Conservation (phyloP, 2,329 filamentous ascomycete species). For the Trichoderma atrobrunneum region DNA sequence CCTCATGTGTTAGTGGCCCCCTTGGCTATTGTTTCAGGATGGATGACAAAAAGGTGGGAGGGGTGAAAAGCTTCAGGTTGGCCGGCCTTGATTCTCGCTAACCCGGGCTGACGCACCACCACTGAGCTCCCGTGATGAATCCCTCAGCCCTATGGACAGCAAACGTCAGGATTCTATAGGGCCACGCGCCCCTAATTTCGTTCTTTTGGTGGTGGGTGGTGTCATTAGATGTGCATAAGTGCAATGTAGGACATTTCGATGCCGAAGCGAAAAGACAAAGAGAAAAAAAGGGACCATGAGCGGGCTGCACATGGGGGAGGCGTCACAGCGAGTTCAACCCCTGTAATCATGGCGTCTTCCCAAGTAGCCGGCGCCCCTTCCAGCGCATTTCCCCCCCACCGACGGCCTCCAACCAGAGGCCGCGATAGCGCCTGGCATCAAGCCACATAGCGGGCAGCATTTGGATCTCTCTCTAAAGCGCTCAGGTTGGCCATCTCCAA, state of each 20-base stretch:
- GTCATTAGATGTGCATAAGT: conserved; percentile 5
- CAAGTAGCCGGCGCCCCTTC: neutral
- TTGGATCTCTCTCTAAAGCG: neutral
- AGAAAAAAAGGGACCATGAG: neutral
- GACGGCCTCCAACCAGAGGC: conserved; percentile 13
- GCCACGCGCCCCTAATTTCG: neutral
- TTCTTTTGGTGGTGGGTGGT: neutral
- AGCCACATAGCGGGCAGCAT: conserved; percentile 1
- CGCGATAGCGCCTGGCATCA: neutral
- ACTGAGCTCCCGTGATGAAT: neutral
- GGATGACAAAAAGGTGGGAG: neutral
- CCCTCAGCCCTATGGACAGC: conserved; percentile 9
- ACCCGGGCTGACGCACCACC: neutral
- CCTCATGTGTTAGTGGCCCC: neutral
- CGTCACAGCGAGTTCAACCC: conserved; percentile 7
- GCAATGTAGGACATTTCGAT: neutral
- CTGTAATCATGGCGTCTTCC: conserved; percentile 3
- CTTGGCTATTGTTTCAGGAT: neutral
- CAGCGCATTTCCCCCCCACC: neutral
- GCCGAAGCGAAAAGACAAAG: neutral
- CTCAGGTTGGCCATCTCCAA: neutral
- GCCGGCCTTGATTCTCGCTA: neutral
- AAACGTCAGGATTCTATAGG: neutral
- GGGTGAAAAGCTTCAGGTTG: conserved; percentile 6
- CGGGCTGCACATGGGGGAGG: neutral